These are phyloP conservation scores for Populus hybrid DNA, from an alignment of 441 rosid genomes.

Conservation along the genomic window DNA sequence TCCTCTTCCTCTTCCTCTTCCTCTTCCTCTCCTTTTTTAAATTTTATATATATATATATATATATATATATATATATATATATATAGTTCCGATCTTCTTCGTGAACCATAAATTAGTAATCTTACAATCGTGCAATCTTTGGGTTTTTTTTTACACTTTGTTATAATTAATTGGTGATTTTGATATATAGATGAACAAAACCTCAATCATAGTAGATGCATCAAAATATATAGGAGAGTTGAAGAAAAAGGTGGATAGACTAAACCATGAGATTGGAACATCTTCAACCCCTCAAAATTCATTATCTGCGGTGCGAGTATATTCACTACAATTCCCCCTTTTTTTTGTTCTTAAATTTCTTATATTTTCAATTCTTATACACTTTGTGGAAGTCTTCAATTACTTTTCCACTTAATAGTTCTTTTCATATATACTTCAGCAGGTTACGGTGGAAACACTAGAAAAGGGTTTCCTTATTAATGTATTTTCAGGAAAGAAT, in stretches of 20 bases:
- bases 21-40: neutral
- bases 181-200: slow-evolving; percentile 47
- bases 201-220: slow-evolving; percentile 78
- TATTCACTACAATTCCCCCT: neutral
- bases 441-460: slow-evolving; percentile 79
- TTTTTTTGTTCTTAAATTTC: neutral
- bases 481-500: slow-evolving; percentile 52
- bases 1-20: neutral
- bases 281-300: slow-evolving; percentile 43
- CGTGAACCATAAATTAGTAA: neutral
- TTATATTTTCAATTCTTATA: neutral
- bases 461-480: slow-evolving; percentile 69
- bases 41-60: no score
- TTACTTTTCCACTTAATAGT: neutral
- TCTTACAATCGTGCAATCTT: neutral
- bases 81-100: neutral
- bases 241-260: slow-evolving; percentile 67
- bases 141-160: neutral
- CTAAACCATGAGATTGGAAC: slow-evolving; percentile 56
- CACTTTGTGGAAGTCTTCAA: neutral
- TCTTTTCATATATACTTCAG: neutral
- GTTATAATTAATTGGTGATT: neutral
- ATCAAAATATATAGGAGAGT: slow-evolving; percentile 69
- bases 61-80: no score
- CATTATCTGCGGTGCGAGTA: slow-evolving; percentile 48